phyloP scores from a whole-genome alignment of 2,329 filamentous ascomycete genomes.

The Penicillium hordei region DNA sequence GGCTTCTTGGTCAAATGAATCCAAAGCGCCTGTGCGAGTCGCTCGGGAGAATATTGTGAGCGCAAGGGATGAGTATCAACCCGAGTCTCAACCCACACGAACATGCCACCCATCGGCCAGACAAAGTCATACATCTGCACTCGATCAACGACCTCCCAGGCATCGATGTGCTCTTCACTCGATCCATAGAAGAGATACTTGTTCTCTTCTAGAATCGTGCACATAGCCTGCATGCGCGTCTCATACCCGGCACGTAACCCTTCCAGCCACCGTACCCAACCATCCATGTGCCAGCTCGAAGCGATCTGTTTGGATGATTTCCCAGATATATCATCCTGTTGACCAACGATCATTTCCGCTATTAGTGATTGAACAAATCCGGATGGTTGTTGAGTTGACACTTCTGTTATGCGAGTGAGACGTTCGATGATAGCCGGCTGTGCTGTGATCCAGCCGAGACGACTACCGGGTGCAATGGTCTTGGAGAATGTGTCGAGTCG shows the following conservation, averaged over 20 bases:
- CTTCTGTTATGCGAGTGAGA: neutral
- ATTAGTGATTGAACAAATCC: neutral
- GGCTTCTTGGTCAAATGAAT: neutral
- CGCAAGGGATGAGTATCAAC: neutral
- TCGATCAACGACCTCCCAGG: neutral
- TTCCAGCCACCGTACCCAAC: neutral
- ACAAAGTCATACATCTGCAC: neutral
- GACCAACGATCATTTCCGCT: neutral
- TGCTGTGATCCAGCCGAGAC: neutral
- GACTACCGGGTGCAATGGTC: neutral
- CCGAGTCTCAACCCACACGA: neutral
- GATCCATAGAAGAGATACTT: neutral
- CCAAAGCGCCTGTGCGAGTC: neutral
- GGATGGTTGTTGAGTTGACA: neutral
- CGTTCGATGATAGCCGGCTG: neutral
- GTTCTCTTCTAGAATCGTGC: neutral
- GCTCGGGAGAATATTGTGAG: neutral
- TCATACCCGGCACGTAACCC: neutral
- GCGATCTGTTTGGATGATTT: neutral
- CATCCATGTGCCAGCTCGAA: neutral
- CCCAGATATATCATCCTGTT: neutral
- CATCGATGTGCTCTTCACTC: neutral
- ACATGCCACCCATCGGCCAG: neutral
- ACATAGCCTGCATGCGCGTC: neutral
- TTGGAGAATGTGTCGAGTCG: neutral